phyloP scores from a whole-genome alignment of 495 filamentous ascomycete genomes.

The Lophiotrema nucula region DNA sequence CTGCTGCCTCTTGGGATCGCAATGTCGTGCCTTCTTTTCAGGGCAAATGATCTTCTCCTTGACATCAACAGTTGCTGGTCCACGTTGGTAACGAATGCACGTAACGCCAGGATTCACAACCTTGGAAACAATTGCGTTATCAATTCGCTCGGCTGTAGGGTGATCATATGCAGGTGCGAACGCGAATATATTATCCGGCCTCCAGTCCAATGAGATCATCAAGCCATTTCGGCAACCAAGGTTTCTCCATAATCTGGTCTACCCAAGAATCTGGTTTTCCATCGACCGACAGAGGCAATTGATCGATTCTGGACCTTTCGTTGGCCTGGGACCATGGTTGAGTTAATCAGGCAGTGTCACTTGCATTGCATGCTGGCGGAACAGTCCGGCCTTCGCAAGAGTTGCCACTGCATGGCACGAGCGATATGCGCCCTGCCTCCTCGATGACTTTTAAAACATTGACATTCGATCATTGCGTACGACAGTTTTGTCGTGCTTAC shows the following conservation, averaged over 20 bases:
- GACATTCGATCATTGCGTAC: neutral
- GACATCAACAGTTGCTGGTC: neutral
- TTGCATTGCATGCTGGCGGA: neutral
- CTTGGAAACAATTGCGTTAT: neutral
- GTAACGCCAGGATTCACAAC: neutral
- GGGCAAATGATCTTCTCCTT: too few relatives aligned
- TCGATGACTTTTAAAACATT: neutral
- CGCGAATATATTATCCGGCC: slow-evolving; percentile 16
- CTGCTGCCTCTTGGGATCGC: neutral
- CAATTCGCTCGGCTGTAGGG: neutral
- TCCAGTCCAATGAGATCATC: slow-evolving; percentile 14
- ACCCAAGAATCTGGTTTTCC: neutral
- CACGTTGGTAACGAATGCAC: neutral
- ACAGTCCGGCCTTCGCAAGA: neutral
- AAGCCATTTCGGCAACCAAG: neutral
- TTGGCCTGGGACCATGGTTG: slow-evolving; percentile 8
- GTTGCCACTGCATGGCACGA: neutral
- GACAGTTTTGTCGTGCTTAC: neutral
- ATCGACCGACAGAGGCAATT: neutral
- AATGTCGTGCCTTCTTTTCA: too few relatives aligned
- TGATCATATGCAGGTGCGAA: neutral
- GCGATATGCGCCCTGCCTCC: neutral
- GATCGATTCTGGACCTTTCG: neutral
- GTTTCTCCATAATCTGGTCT: neutral
- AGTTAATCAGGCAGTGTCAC: neutral